A percentile compares a stretch with the other conserved stretches of the same genome.
phyloP scores from a whole-genome alignment of 2,329 filamentous ascomycete species.

The Leptodontidium sp. region DNA sequence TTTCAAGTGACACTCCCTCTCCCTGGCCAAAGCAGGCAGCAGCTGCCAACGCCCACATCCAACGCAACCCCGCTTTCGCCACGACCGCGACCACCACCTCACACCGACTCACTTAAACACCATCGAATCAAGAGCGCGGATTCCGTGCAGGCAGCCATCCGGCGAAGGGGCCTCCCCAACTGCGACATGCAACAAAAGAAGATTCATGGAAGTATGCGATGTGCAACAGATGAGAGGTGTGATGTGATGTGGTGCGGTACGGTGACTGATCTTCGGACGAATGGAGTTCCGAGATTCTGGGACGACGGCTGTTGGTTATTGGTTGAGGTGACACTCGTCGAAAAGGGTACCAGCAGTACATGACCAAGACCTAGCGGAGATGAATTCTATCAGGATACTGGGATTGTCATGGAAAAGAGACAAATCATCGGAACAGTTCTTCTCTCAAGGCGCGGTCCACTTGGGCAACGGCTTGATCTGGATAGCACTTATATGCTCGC shows the following conservation, averaged over 20 bases:
- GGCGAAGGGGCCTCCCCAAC: constrained; percentile 3
- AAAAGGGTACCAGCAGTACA: too few relatives aligned
- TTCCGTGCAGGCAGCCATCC: not conserved
- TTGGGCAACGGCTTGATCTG: too few relatives aligned
- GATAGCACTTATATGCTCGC: too few relatives aligned
- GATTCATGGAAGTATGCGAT: constrained; percentile 5
- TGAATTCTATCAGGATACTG: too few relatives aligned
- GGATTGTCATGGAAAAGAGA: too few relatives aligned
- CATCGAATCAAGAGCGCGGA: not conserved
- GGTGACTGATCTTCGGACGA: not conserved
- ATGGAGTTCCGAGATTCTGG: not conserved
- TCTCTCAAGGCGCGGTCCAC: too few relatives aligned
- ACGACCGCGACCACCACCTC: not conserved
- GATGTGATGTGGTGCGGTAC: not conserved
- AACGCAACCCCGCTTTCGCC: not conserved
- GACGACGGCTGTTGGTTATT: not conserved
- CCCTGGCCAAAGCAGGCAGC: not conserved
- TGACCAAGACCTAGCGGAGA: too few relatives aligned
- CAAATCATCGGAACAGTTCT: too few relatives aligned
- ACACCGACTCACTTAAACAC: not conserved
- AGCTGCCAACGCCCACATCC: not conserved
- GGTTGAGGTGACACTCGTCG: not conserved
- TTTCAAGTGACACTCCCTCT: not conserved
- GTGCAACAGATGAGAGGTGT: constrained; percentile 14
- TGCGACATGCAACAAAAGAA: constrained; percentile 11